These are phyloP conservation scores for Diplodia scrobiculata DNA, from an alignment of 2,329 filamentous ascomycete genomes.

Conservation along the genomic window DNA sequence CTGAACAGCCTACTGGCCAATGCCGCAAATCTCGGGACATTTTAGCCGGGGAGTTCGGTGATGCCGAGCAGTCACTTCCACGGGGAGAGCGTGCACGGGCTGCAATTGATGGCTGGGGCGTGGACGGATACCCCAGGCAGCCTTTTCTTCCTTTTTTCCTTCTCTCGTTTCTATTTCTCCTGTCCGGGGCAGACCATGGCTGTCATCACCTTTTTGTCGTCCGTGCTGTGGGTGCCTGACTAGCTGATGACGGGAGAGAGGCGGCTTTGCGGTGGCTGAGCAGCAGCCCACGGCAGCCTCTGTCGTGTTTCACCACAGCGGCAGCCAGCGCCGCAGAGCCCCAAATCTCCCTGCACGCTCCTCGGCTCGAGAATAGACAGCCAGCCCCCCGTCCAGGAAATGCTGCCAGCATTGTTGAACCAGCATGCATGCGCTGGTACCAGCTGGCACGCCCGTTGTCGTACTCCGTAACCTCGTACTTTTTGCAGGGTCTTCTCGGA, in stretches of 20 bases:
- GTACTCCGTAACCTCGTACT: neutral
- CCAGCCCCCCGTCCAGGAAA: too few species aligned
- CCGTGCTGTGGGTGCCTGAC: neutral
- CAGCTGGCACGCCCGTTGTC: neutral
- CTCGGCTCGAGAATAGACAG: too few species aligned
- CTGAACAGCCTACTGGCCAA: neutral
- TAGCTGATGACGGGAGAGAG: neutral
- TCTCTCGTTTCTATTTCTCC: neutral
- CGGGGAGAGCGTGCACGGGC: neutral
- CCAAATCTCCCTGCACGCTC: neutral
- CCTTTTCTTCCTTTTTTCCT: neutral
- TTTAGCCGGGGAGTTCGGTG: neutral
- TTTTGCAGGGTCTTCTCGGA: neutral
- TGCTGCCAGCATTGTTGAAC: neutral
- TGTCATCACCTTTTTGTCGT: neutral
- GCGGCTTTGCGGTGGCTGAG: conserved; percentile 22
- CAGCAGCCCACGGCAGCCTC: neutral
- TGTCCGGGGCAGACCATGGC: neutral
- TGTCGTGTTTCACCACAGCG: conserved; percentile 19
- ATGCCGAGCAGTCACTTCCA: neutral
- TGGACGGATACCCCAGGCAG: neutral
- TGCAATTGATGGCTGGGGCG: too few species aligned
- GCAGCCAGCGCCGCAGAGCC: neutral
- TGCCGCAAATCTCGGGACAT: neutral
- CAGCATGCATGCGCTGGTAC: neutral